Conservation (phyloP, 2,329 filamentous ascomycete species). For the Fusarium mundagurra region DNA sequence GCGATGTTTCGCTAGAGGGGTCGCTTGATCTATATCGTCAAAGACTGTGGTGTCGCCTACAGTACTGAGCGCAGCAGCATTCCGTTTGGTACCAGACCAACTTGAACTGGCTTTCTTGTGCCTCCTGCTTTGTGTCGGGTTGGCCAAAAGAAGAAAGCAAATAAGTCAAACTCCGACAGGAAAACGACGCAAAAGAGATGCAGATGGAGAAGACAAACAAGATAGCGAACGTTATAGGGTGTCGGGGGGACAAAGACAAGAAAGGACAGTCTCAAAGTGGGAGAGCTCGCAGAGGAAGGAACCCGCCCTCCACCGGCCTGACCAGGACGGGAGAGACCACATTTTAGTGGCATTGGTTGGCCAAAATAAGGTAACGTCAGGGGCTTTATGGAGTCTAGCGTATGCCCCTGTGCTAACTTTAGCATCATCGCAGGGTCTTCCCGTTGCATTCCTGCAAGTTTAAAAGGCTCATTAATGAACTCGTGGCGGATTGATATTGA, state of each 20-base stretch:
- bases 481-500: neutral
- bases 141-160: neutral
- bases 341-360: conserved; percentile 27
- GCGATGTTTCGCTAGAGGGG: neutral
- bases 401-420: conserved; percentile 4
- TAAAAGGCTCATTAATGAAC: neutral
- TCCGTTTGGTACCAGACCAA: conserved; percentile 16
- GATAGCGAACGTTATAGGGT: neutral
- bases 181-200: neutral
- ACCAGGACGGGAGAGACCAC: conserved; percentile 1
- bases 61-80: conserved; percentile 20
- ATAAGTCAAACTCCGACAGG: neutral
- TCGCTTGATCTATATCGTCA: conserved; percentile 10
- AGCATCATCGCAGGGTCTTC: conserved; percentile 7
- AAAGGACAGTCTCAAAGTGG: conserved; percentile 14
- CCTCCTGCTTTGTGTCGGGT: neutral
- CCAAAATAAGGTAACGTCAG: neutral
- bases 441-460: neutral
- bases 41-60: conserved; percentile 18
- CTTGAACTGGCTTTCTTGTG: neutral
- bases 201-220: neutral
- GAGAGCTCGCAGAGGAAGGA: conserved; percentile 1
- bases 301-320: conserved; percentile 3
- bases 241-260: neutral
- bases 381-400: conserved; percentile 16